phyloP scores from a whole-genome alignment of 192 early-diverging fungal species.

The Ambispora gerdemannii region DNA sequence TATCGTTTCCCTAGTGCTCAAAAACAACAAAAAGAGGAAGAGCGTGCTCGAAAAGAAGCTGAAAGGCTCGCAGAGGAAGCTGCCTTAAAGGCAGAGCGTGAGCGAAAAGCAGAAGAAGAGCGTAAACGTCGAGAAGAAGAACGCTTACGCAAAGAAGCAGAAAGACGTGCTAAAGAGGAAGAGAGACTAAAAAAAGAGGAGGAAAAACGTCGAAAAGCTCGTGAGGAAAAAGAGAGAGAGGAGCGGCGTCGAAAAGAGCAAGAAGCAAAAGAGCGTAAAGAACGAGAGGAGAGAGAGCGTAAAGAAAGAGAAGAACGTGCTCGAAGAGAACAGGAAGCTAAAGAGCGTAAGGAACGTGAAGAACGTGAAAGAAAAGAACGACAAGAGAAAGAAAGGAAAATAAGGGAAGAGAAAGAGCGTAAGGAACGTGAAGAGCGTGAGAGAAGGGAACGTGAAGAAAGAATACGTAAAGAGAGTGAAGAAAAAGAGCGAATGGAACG shows the following conservation, averaged over 20 bases:
- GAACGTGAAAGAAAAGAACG: slow-evolving; percentile 43
- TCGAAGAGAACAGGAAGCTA: slow-evolving; percentile 41
- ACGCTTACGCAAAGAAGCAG: slow-evolving; percentile 56
- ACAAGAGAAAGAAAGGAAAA: slow-evolving; percentile 37
- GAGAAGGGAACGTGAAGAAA: slow-evolving; percentile 31
- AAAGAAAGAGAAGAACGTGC: slow-evolving; percentile 39
- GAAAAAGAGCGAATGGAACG: slow-evolving; percentile 25
- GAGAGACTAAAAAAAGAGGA: slow-evolving; percentile 37
- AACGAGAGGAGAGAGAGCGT: slow-evolving; percentile 37
- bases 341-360: slow-evolving; percentile 39
- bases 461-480: slow-evolving; percentile 26
- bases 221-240: slow-evolving; percentile 36
- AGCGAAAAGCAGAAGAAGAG: slow-evolving; percentile 59
- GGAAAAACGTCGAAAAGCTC: slow-evolving; percentile 39
- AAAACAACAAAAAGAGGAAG: slow-evolving; percentile 72
- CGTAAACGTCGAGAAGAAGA: slow-evolving; percentile 59
- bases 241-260: slow-evolving; percentile 61
- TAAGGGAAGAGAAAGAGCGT: slow-evolving; percentile 47
- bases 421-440: slow-evolving; percentile 53
- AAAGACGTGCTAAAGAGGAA: slow-evolving; percentile 51
- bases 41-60: slow-evolving; percentile 57
- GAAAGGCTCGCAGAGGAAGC: slow-evolving; percentile 50
- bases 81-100: slow-evolving; percentile 36
- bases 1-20: slow-evolving; percentile 44
- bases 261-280: slow-evolving; percentile 49